These are phyloP conservation scores for Wickerhamiella musiphila DNA, from an alignment of 805 yeast species.

Conservation along the genomic window DNA sequence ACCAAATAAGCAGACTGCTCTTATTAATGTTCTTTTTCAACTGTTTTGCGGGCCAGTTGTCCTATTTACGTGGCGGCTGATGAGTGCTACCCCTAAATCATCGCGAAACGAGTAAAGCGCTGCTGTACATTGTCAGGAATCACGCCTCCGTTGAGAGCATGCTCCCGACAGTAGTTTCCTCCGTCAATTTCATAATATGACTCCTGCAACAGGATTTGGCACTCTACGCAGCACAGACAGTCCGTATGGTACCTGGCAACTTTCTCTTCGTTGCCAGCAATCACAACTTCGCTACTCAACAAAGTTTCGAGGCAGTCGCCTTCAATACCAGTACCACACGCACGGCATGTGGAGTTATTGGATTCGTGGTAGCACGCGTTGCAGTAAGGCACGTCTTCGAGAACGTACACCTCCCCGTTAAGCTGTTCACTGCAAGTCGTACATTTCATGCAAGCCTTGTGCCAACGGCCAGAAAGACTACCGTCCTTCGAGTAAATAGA, in stretches of 20 bases:
- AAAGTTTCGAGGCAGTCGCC: constrained; percentile 69
- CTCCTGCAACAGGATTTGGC: constrained; percentile 24
- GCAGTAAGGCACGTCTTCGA: constrained; percentile 70
- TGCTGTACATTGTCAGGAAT: constrained; percentile 13
- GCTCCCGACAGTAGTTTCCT: constrained; percentile 21
- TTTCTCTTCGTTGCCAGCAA: constrained; percentile 31
- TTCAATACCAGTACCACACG: constrained; percentile 64
- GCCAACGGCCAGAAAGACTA: constrained; percentile 69
- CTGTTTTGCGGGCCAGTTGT: too few species aligned
- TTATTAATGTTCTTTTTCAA: too few species aligned
- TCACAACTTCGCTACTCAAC: constrained; percentile 5
- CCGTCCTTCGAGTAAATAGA: constrained; percentile 72
- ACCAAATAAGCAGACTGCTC: too few species aligned
- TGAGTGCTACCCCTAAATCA: too few species aligned
- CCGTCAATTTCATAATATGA: constrained; percentile 22
- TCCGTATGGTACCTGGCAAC: constrained; percentile 54
- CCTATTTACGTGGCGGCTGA: too few species aligned
- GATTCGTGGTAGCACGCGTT: constrained; percentile 53
- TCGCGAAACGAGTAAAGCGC: constrained; percentile 18
- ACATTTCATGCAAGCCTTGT: constrained; percentile 70
- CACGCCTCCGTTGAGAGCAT: constrained; percentile 17
- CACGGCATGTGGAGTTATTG: constrained; percentile 57
- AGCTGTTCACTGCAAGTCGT: constrained; percentile 32
- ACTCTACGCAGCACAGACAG: constrained; percentile 54
- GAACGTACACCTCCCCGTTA: constrained; percentile 36